phyloP scores from a whole-genome alignment of 225 moss, liverwort and hornwort genomes.

The Antitrichia curtipendula region DNA sequence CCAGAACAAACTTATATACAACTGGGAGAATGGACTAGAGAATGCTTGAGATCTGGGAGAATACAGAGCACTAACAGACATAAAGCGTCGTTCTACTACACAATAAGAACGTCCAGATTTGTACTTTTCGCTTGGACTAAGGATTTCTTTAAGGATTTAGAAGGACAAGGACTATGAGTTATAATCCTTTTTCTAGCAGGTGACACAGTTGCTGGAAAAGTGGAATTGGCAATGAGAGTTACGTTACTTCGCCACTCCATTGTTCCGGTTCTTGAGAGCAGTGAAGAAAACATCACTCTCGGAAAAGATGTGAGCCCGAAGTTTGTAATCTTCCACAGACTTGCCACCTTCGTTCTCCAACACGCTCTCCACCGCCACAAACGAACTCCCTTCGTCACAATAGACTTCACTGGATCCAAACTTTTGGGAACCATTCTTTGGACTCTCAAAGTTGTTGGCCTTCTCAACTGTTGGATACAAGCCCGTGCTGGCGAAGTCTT shows the following conservation, averaged over 20 bases:
- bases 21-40: not conserved
- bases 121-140: not conserved
- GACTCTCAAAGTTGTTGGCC: not conserved
- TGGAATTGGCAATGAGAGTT: not conserved
- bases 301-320: conserved; percentile 26
- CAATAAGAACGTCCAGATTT: not conserved
- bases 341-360: conserved; percentile 31
- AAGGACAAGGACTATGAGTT: not conserved
- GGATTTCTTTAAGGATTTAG: not conserved
- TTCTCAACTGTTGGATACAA: conserved; percentile 4
- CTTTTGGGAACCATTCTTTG: not conserved
- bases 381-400: conserved; percentile 20
- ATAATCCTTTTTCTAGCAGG: not conserved
- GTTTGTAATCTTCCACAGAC: conserved; percentile 28
- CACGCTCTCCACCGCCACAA: conserved; percentile 5
- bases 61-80: not conserved
- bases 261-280: conserved; percentile 15
- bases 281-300: conserved; percentile 22
- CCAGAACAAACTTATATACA: not conserved
- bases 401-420: conserved; percentile 19
- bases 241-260: not conserved
- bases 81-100: not conserved
- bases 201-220: not conserved
- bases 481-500: not conserved
- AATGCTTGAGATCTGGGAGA: not conserved